Conservation (phyloP, 2,329 filamentous ascomycete genomes). For the Trichoderma atroviride region DNA sequence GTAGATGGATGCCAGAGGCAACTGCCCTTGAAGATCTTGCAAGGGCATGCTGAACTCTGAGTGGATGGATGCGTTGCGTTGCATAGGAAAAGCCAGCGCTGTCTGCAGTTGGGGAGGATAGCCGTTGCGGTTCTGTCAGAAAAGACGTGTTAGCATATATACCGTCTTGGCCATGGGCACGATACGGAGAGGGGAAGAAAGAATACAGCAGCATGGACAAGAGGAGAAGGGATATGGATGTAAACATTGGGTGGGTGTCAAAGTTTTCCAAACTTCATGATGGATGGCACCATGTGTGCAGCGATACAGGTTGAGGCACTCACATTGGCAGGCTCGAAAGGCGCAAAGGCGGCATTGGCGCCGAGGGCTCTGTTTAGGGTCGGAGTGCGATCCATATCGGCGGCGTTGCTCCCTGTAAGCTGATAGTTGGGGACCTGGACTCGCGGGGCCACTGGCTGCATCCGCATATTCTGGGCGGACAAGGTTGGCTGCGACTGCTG, state of each 20-base stretch:
- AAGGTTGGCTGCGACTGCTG: neutral
- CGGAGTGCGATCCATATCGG: neutral
- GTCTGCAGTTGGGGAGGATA: conserved; percentile 29
- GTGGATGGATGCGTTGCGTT: conserved; percentile 48
- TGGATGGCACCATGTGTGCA: neutral
- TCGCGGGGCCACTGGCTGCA: neutral
- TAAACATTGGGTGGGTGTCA: neutral
- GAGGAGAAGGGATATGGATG: neutral
- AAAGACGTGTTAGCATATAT: neutral
- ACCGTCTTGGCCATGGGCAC: neutral
- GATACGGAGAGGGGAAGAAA: neutral
- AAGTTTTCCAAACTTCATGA: neutral
- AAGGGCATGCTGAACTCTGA: conserved; percentile 39
- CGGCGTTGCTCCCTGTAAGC: neutral
- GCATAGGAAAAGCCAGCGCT: conserved; percentile 44
- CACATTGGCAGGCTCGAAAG: neutral
- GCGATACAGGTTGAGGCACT: neutral
- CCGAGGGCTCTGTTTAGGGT: neutral
- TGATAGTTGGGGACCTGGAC: neutral
- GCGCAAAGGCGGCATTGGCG: neutral
- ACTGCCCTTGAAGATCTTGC: neutral
- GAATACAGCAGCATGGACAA: neutral
- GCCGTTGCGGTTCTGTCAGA: neutral
- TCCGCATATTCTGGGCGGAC: neutral
- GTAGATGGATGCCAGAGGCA: neutral